Evolutionary conservation across 2,329 filamentous ascomycete genomes (phyloP).

Genomic region (Boeremia lycopersici): DNA sequence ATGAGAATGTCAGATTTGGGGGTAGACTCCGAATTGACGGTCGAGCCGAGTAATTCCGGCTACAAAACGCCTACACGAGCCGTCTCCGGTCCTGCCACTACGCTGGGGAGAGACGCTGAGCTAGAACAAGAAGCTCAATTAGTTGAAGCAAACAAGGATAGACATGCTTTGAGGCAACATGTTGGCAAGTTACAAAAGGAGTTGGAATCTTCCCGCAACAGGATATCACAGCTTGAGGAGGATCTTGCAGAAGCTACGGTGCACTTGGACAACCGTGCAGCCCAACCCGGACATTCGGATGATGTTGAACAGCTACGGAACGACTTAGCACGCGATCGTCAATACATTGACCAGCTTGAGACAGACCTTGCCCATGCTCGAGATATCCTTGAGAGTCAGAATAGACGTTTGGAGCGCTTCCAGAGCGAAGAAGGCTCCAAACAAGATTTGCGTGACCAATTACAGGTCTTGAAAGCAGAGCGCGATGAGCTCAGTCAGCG

Average conservation of each 20-base stretch:
- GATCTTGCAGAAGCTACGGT: constrained; percentile 55
- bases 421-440: constrained; percentile 52
- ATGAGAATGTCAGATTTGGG: constrained; percentile 44
- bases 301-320: constrained; percentile 52
- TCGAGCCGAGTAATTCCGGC: constrained; percentile 40
- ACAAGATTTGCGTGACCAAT: constrained; percentile 57
- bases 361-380: constrained; percentile 53
- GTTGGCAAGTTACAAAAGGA: constrained; percentile 50
- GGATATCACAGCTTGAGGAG: constrained; percentile 54
- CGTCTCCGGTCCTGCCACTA: constrained; percentile 33
- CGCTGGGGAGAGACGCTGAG: constrained; percentile 50
- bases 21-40: constrained; percentile 43
- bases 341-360: constrained; percentile 59
- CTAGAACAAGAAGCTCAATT: constrained; percentile 58
- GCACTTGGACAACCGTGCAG: constrained; percentile 51
- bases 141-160: constrained; percentile 55
- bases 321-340: constrained; percentile 53
- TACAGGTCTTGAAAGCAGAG: constrained; percentile 57
- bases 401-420: constrained; percentile 52
- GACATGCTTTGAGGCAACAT: constrained; percentile 51
- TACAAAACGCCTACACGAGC: constrained; percentile 42
- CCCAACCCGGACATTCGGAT: constrained; percentile 48
- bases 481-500: constrained; percentile 57
- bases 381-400: constrained; percentile 53
- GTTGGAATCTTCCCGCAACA: constrained; percentile 49